Percentiles rank a stretch among this genome's conserved stretches.
These are phyloP conservation scores for Fraxinus angustifolia DNA, from an alignment of 305 asterid species.

Conservation along the genomic window DNA sequence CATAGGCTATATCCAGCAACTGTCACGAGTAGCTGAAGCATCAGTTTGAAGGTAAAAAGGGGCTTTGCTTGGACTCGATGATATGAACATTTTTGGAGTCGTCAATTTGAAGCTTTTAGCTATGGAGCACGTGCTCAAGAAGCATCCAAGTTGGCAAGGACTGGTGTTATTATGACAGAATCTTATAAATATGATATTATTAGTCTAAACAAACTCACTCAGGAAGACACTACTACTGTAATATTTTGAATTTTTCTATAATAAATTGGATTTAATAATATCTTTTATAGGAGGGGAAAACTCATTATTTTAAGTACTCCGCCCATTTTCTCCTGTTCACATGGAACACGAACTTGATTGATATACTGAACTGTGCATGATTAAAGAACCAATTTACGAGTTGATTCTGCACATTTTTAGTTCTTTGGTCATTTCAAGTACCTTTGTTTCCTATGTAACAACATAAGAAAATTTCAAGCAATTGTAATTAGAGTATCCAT, in stretches of 20 bases:
- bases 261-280: background rate
- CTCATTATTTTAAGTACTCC: background rate
- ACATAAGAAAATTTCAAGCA: background rate
- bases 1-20: background rate
- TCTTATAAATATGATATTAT: background rate
- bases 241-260: background rate
- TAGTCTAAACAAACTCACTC: background rate
- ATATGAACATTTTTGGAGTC: constrained; percentile 86
- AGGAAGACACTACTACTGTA: background rate
- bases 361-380: background rate
- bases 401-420: background rate
- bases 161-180: constrained; percentile 37
- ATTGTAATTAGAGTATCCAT: background rate
- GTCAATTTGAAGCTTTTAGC: constrained; percentile 81
- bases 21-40: constrained; percentile 46
- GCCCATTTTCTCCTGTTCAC: background rate
- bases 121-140: constrained; percentile 78
- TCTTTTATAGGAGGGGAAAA: background rate
- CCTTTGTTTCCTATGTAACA: background rate
- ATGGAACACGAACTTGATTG: background rate
- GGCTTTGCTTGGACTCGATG: constrained; percentile 68
- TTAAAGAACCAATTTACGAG: background rate
- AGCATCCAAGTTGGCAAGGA: constrained; percentile 79
- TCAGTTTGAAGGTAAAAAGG: constrained; percentile 72
- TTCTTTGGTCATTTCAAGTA: background rate